Conservation (phyloP, 2,329 filamentous ascomycete species). For the Septoria petroselini region DNA sequence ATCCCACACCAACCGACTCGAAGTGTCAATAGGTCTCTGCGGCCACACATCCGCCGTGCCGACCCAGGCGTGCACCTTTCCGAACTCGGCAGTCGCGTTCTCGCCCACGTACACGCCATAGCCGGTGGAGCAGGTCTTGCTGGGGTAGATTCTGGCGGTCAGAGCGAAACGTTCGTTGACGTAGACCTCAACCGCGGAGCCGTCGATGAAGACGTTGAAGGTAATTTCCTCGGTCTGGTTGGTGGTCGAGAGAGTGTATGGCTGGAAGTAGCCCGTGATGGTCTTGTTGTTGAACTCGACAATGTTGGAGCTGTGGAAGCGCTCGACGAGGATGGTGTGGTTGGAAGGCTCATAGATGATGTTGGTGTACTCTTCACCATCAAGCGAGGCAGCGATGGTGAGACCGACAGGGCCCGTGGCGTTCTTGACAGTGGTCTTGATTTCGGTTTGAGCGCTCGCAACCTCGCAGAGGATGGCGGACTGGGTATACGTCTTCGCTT, state of each 20-base stretch:
- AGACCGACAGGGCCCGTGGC: conserved; percentile 44
- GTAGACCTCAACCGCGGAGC: conserved; percentile 48
- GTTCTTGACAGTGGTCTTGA: conserved; percentile 40
- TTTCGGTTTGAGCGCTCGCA: conserved; percentile 42
- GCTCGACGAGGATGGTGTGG: conserved; percentile 47
- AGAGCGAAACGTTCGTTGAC: conserved; percentile 45
- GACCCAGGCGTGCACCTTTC: conserved; percentile 42
- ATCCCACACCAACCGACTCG: conserved; percentile 43
- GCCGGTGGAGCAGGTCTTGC: conserved; percentile 43
- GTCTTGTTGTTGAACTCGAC: conserved; percentile 44
- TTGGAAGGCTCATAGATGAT: conserved; percentile 48
- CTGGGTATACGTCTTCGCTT: conserved; percentile 30
- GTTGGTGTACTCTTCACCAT: conserved; percentile 45
- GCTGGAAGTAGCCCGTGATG: conserved; percentile 47
- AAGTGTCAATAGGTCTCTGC: conserved; percentile 43
- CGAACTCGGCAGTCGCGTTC: conserved; percentile 39
- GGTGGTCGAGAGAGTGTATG: conserved; percentile 40
- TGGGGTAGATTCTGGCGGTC: conserved; percentile 48
- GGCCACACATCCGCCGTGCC: conserved; percentile 43
- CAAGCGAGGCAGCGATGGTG: conserved; percentile 44
- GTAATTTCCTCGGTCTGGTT: conserved; percentile 39
- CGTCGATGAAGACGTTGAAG: conserved; percentile 49
- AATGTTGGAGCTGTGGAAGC: conserved; percentile 44
- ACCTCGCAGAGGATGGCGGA: conserved; percentile 32
- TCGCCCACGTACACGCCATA: conserved; percentile 44